Percentiles rank a stretch among this genome's conserved stretches.
These are phyloP conservation scores for Bertia moriformis DNA, from an alignment of 2,329 filamentous ascomycete genomes.

Conservation along the genomic window DNA sequence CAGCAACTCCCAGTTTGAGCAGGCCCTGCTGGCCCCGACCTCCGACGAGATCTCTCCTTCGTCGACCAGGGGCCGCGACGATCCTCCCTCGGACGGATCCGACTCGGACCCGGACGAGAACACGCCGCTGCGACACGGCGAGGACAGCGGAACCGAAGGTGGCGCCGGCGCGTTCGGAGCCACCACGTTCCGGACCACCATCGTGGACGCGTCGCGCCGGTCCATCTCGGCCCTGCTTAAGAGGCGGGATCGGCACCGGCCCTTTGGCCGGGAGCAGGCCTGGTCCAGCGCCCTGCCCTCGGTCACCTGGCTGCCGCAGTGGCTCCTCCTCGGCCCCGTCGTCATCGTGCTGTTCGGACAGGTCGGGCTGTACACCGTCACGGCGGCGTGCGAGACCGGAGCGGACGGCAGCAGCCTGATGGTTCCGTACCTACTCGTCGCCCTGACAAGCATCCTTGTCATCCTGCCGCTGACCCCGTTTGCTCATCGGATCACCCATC, in stretches of 20 bases:
- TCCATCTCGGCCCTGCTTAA: neutral
- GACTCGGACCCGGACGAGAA: neutral
- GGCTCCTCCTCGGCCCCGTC: conserved; percentile 41
- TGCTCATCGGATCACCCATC: conserved; percentile 48
- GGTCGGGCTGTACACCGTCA: conserved; percentile 39
- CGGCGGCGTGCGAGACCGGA: conserved; percentile 45
- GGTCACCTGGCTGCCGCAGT: conserved; percentile 49
- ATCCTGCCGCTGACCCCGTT: conserved; percentile 43
- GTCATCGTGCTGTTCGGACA: conserved; percentile 45
- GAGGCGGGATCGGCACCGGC: neutral
- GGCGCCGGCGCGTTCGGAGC: neutral
- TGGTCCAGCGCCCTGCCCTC: conserved; percentile 46
- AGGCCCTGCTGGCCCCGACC: neutral
- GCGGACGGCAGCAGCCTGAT: conserved; percentile 40
- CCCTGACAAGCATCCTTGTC: conserved; percentile 35
- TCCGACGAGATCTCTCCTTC: no score
- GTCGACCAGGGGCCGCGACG: neutral
- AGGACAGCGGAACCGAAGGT: neutral
- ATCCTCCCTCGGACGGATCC: neutral
- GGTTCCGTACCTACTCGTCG: conserved; percentile 37
- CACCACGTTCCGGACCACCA: neutral
- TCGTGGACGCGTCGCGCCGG: neutral
- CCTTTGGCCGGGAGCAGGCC: conserved; percentile 39
- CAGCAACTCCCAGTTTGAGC: neutral
- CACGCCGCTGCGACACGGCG: neutral